Base-by-base conservation (phyloP, 345 rosid genomes). In the Populus ilicifolia region DNA sequence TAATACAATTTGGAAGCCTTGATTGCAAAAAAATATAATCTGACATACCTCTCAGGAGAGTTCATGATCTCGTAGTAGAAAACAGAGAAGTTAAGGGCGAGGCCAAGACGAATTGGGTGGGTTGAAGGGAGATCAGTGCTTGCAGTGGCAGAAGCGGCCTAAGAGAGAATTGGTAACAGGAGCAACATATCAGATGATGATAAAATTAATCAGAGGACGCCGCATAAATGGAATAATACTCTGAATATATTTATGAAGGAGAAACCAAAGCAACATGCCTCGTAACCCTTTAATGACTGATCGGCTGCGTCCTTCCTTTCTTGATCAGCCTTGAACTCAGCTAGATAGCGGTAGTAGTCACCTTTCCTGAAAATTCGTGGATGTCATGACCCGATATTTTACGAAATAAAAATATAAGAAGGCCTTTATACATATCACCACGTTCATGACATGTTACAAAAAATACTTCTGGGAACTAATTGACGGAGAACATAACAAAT, bases 51-150 rank as follows among this genome's bases (percentile, higher is more conserved):
- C 85, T 95, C 99, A n/a, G 97, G 99, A 77, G 99, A 96, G 83
- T 93, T 96, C 98, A 96, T 91, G 78, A 96, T 96, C 90, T 96
- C 99, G 70, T 96, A 93, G 85, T 96, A 93, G 85, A 96, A 96
- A 33, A 96, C 99, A 76, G 98, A 96, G 87, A 93, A 96, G 91
- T 96, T 96, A 69, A 96, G 99, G 14, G 99, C 98, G 77, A 96
- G 97, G 65, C 99, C 99, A 48, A 96, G 98, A 48, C 99, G 97
- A 78, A 96, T 93, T 18, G 99, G 99, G 77, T 96, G 99, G 25
- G 99, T 93, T 30, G 99, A 92, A 72, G 99, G 94, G 73, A 96
- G 97, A 73, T 93, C 98, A 46, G 90, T 89, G 87, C 81, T 96
- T 80, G 99, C 98, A 48, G 91, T 81, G 76, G 89, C 87, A 71